Evolutionary conservation across 176 grass and related monocot genomes (phyloP), one percentile per base, ranked within the genome.

Genomic region (Puya raimondii): DNA sequence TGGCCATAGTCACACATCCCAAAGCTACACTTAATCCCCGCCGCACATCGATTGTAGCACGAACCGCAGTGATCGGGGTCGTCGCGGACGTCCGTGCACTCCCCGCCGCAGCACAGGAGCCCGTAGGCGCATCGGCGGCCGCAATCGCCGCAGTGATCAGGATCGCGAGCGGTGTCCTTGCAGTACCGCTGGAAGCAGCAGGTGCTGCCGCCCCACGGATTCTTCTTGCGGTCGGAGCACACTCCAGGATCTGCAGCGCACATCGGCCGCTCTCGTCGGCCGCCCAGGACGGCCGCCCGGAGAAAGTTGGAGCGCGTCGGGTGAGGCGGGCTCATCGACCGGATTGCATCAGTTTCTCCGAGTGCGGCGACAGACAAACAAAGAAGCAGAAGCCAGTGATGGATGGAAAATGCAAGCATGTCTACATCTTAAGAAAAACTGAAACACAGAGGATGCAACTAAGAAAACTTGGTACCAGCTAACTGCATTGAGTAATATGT

Each of bases 191-290:
- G 65, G 51, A 78, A 25, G 65, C 75, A 78, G 68, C 75, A 70
- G 26, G 75, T 78, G 26, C 49, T 65, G 26, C 75, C 66, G 1
- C 75, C 75, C 75, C 65, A 70, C 51, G 75, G 75, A n/a, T 78
- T 78, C 65, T 78, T 78, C 42, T 78, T 47, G 54, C 51, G 75
- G 66, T 78, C 25, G 20, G 58, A 57, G 52, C 66, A 78, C 51
- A 70, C 57, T 7, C 50, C 48, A 16, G 66, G 65, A 78, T 78
- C 65, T 29, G 64, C 75, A 23, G 51, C 14, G 17, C 66, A 78
- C 75, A n/a, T 50, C 2, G 48, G 66, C 23, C 51, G 49, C 29
- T 27, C 14, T 5, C 47, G 51, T 9, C 65, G 18, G 21, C 75
- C 68, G 0, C 64, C 75, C 50, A 70, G 12, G 9, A 69, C 50